These are phyloP conservation scores for Diaporthe sp. DNA, from an alignment of 2,329 filamentous ascomycete genomes.

Conservation along the genomic window DNA sequence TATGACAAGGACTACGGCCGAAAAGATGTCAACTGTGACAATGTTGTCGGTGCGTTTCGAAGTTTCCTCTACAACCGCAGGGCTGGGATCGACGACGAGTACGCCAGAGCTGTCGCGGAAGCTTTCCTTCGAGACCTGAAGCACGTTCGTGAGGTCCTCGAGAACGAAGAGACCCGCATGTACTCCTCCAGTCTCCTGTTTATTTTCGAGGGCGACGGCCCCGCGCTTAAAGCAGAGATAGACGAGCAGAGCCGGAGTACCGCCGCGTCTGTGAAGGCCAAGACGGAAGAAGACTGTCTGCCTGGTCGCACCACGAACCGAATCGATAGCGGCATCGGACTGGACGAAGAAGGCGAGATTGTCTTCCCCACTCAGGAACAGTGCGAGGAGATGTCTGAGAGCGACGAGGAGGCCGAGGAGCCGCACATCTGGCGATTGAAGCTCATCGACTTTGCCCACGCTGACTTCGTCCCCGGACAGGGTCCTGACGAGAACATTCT, in stretches of 20 bases:
- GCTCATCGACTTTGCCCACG: slow-evolving; percentile 97
- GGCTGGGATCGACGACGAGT: slow-evolving; percentile 68
- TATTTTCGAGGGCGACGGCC: slow-evolving; percentile 72
- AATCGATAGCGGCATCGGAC: slow-evolving; percentile 66
- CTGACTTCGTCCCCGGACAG: slow-evolving; percentile 81
- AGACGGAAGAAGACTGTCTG: slow-evolving; percentile 38
- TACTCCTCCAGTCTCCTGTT: slow-evolving; percentile 72
- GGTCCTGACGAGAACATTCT: slow-evolving; percentile 89
- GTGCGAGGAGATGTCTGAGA: slow-evolving; percentile 54
- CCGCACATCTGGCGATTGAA: slow-evolving; percentile 83
- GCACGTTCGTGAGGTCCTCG: slow-evolving; percentile 63
- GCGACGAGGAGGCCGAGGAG: slow-evolving; percentile 64
- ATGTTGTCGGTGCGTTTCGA: slow-evolving; percentile 64
- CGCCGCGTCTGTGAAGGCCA: slow-evolving; percentile 64
- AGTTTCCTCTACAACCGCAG: slow-evolving; percentile 67
- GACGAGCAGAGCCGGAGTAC: slow-evolving; percentile 63
- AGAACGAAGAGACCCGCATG: slow-evolving; percentile 69
- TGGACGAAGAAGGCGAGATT: slow-evolving; percentile 53
- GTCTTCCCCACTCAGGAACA: slow-evolving; percentile 38
- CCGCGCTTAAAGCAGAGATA: slow-evolving; percentile 62
- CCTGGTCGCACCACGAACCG: slow-evolving; percentile 53
- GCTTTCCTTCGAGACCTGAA: slow-evolving; percentile 65
- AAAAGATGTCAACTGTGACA: slow-evolving; percentile 60
- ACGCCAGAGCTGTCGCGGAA: slow-evolving; percentile 65
- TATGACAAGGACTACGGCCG: slow-evolving; percentile 74